Conservation (phyloP, 2,329 filamentous ascomycete species). For the Pseudonectria foliicola region DNA sequence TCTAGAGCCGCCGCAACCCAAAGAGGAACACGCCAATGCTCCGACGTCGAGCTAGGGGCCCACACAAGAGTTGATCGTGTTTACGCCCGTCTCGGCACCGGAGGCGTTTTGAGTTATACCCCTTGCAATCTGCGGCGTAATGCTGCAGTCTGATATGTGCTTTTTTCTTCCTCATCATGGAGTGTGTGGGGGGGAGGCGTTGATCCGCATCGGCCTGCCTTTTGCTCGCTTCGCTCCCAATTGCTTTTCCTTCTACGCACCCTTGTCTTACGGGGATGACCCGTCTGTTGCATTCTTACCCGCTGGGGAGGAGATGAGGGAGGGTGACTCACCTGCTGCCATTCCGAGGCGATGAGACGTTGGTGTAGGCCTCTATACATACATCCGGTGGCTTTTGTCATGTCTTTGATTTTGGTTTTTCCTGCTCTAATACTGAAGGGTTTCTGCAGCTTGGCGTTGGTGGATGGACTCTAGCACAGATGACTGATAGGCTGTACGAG, state of each 20-base stretch:
- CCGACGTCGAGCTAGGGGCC: slow-evolving; percentile 23
- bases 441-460: slow-evolving; percentile 23
- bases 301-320: no score
- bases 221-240: no score
- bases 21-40: slow-evolving; percentile 26
- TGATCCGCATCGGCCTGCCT: no score
- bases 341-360: no score
- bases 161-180: slow-evolving; percentile 2
- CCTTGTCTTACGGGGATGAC: no score
- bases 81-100: slow-evolving; percentile 2
- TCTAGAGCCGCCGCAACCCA: slow-evolving; percentile 36
- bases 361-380: no score
- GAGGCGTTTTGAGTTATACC: slow-evolving; percentile 18
- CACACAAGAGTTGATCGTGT: slow-evolving; percentile 10
- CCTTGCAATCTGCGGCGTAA: slow-evolving; percentile 9
- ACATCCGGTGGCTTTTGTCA: not conserved
- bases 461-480: slow-evolving; percentile 16
- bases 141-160: slow-evolving; percentile 4
- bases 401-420: not conserved
- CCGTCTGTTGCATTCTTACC: no score
- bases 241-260: no score
- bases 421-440: slow-evolving; percentile 1
- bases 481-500: slow-evolving; percentile 3
- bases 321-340: no score
- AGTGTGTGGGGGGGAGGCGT: no score